phyloP scores from a whole-genome alignment of 1,284 basidiomycete genomes.

The Cryptococcus jaspeensis region DNA sequence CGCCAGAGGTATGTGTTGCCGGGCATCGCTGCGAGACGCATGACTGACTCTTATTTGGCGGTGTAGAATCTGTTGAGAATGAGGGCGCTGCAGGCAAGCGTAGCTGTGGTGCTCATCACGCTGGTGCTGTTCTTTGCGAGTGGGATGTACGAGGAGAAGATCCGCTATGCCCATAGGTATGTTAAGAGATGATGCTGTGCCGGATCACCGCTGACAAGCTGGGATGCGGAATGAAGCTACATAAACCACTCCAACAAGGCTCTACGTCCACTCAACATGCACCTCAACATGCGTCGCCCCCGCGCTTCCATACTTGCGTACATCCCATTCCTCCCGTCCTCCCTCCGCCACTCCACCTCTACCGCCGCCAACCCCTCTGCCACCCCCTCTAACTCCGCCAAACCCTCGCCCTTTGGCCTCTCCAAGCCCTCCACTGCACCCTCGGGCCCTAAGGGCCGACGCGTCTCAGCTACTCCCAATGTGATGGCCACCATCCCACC shows the following conservation, averaged over 20 bases:
- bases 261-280: conserved; percentile 91
- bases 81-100: conserved; percentile 59
- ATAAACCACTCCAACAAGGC: conserved; percentile 94
- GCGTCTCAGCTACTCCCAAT: conserved; percentile 23
- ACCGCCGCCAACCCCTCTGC: conserved; percentile 17
- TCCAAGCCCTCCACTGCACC: conserved; percentile 4
- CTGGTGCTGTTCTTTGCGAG: conserved; percentile 93
- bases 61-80: conserved; percentile 27
- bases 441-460: conserved; percentile 4
- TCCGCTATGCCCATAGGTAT: conserved; percentile 91
- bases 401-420: conserved; percentile 5
- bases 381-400: conserved; percentile 30
- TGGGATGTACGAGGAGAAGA: conserved; percentile 94
- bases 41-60: not conserved
- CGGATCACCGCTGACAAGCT: not conserved
- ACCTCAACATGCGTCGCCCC: conserved; percentile 84
- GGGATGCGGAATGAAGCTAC: conserved; percentile 61
- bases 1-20: conserved; percentile 31
- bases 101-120: conserved; percentile 83
- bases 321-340: conserved; percentile 68
- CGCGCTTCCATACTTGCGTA: conserved; percentile 59
- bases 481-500: conserved; percentile 83
- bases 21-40: not conserved
- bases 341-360: conserved; percentile 41
- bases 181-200: conserved; percentile 30